phyloP scores from a whole-genome alignment of 2,329 filamentous ascomycete species.

The Blastomyces gilchristii region DNA sequence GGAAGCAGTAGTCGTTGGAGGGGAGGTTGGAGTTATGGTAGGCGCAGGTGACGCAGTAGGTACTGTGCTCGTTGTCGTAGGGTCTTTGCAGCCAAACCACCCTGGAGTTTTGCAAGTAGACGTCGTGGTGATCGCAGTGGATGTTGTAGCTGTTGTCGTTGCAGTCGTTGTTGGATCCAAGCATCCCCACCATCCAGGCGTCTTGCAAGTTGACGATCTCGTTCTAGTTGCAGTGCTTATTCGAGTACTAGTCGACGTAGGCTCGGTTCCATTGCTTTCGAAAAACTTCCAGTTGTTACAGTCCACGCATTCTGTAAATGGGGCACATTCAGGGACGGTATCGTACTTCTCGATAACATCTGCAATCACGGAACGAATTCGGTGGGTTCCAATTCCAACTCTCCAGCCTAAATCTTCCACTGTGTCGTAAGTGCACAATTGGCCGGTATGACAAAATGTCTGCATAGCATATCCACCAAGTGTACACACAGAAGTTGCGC shows the following conservation, averaged over 20 bases:
- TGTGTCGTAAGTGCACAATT: conserved; percentile 83
- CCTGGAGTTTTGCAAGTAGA: conserved; percentile 34
- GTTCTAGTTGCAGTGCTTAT: conserved; percentile 50
- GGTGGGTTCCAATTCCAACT: conserved; percentile 81
- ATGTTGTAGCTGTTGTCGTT: conserved; percentile 28
- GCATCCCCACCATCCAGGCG: conserved; percentile 80
- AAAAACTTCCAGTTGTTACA: conserved; percentile 93
- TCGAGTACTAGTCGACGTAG: conserved; percentile 52
- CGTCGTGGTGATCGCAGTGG: conserved; percentile 21
- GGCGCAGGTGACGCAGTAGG: conserved; percentile 16
- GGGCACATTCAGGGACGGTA: conserved; percentile 62
- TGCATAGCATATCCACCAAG: conserved; percentile 91
- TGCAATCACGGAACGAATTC: conserved; percentile 76
- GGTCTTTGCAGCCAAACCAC: conserved; percentile 36
- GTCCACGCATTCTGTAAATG: conserved; percentile 73
- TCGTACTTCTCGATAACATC: conserved; percentile 82
- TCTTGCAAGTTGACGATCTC: conserved; percentile 76
- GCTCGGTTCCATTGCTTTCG: conserved; percentile 78
- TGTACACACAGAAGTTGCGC: conserved; percentile 77
- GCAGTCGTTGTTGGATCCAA: conserved; percentile 41
- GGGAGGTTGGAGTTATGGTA: conserved; percentile 20
- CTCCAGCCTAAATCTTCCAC: conserved; percentile 87
- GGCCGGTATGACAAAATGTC: conserved; percentile 80
- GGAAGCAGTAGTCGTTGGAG: conserved; percentile 19
- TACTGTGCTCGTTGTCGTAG: conserved; percentile 23